Evolutionary conservation across 306 rosid genomes (phyloP).

Genomic region (Cucurbita pepo): DNA sequence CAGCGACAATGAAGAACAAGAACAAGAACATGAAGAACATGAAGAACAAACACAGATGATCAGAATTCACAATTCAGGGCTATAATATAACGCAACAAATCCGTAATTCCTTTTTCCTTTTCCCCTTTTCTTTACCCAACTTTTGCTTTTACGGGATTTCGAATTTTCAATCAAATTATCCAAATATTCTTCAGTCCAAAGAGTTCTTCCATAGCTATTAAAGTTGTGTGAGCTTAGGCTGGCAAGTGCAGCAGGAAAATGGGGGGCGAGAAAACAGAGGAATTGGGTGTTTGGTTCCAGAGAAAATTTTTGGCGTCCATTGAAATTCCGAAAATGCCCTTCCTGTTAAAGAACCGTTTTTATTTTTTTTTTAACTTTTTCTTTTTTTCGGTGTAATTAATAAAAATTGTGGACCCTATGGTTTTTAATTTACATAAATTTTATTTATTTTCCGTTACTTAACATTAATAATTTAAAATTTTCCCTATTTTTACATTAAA

Average conservation of each 20-base stretch:
- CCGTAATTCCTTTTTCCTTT: background rate
- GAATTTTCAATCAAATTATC: background rate
- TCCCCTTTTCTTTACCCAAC: background rate
- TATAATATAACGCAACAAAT: background rate
- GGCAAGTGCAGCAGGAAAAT: background rate
- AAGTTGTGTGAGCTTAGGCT: background rate
- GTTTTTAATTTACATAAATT: background rate
- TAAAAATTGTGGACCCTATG: background rate
- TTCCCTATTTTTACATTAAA: too few relatives aligned
- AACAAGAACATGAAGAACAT: background rate
- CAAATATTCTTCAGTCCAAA: background rate
- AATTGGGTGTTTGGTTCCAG: constrained; percentile 16
- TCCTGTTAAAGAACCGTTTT: background rate
- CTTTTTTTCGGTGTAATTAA: background rate
- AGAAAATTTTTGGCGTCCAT: background rate
- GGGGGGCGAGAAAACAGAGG: background rate
- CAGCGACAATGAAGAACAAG: background rate
- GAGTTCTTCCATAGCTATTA: background rate
- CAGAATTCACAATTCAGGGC: background rate
- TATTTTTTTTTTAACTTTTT: background rate
- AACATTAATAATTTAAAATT: background rate
- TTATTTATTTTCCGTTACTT: background rate
- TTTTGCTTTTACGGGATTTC: background rate
- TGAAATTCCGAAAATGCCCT: constrained; percentile 11
- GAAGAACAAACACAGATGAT: background rate